These are phyloP conservation scores for Funneliformis mosseae DNA, from an alignment of 192 early-diverging fungal genomes.

Conservation along the genomic window DNA sequence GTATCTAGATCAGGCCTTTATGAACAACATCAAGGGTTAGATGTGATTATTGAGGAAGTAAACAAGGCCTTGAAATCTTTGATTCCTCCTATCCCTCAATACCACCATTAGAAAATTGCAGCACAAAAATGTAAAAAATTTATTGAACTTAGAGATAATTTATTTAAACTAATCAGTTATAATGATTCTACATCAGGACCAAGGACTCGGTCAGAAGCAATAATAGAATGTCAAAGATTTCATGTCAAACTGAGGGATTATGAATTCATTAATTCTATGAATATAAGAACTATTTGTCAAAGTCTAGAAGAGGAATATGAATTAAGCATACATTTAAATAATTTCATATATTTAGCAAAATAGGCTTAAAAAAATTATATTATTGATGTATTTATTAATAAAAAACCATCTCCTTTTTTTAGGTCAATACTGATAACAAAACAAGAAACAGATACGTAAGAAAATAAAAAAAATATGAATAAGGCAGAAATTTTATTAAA, in stretches of 20 bases:
- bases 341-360: background rate
- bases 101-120: slow-evolving; percentile 5
- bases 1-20: background rate
- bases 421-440: background rate
- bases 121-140: background rate
- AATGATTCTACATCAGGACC: background rate
- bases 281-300: background rate
- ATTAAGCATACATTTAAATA: background rate
- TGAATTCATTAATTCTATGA: background rate
- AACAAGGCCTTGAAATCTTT: background rate
- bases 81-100: slow-evolving; percentile 8
- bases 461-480: no score
- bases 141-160: background rate
- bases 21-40: slow-evolving; percentile 9
- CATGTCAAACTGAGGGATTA: background rate
- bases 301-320: background rate
- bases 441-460: background rate
- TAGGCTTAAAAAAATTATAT: background rate
- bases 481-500: no score
- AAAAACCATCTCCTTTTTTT: background rate
- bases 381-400: background rate
- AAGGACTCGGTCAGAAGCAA: background rate
- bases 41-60: background rate
- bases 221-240: background rate
- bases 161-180: slow-evolving; percentile 6